Base-by-base conservation (phyloP, 2,329 filamentous ascomycete species). In the Lecanoromycetidae sp. region DNA sequence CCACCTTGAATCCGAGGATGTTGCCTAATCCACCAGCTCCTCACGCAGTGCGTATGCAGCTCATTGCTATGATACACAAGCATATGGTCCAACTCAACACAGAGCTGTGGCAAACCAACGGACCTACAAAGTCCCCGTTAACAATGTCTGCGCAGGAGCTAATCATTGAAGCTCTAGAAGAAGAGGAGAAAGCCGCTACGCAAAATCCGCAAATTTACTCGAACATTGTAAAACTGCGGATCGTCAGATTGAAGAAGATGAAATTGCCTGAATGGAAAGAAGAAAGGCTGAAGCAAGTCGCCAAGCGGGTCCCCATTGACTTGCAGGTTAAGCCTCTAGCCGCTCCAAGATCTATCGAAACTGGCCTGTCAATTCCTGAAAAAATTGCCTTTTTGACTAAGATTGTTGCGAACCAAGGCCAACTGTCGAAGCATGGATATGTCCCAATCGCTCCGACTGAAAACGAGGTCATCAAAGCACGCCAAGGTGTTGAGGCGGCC, bases 151-250 rank as follows among this genome's bases (percentile, higher is more conserved):
- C 63, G 1, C 60, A 71, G 46, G 66, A 72, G 54, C 55, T 72
- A 30, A 57, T 69, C 20, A 63, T 59, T 12, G 66, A 70, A 63
- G 65, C 69, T 10, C 52, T 69, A n/a, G 66, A 73, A 43, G 79
- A 88, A 51, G 93, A 98, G 65, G 80, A 94, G 60, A 76, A 76
- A 29, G 68, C 78, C 6, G 87, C 87, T 1, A 71, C 70, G 10
- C 77, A 80, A 13, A 81, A 81, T 50, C 66, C 74, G 1, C 65
- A 74, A 0, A 77, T 96, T 23, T 98, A 98, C 58, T 70, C 75
- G 6, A 94, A 94, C 57, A 70, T 87, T 22, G 78, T 96, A 61
- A 93, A 88, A 60, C 84, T 87, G 54, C 79, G 79, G 27, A 82
- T 96, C 49, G 74, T 83, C 56, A 72, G 72, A 35, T 79, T 87